phyloP scores from a whole-genome alignment of 352 stramenopile genomes.

The Pythium monospermum region DNA sequence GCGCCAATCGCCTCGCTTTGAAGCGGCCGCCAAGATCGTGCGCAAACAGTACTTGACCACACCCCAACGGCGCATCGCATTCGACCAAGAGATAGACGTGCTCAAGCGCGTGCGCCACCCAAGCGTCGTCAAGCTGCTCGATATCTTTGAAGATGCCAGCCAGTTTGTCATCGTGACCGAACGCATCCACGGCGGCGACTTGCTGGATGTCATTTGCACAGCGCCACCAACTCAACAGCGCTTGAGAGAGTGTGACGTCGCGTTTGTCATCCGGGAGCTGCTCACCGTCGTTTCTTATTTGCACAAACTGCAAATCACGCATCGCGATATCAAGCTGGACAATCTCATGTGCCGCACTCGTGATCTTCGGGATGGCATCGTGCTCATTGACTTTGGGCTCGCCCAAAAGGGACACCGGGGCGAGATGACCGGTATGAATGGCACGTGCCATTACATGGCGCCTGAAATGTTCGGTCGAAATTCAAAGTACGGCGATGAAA shows the following conservation, averaged over 20 bases:
- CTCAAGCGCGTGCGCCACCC: constrained; percentile 55
- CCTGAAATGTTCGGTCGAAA: constrained; percentile 75
- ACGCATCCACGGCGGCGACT: constrained; percentile 48
- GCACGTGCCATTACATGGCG: constrained; percentile 81
- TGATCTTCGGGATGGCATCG: constrained; percentile 38
- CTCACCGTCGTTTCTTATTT: constrained; percentile 63
- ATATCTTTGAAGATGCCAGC: constrained; percentile 65
- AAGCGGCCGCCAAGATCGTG: constrained; percentile 72
- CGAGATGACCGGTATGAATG: constrained; percentile 73
- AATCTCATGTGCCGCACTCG: constrained; percentile 69
- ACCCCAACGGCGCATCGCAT: constrained; percentile 53
- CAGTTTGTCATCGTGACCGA: constrained; percentile 71
- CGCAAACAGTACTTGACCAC: constrained; percentile 65
- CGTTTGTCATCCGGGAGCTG: constrained; percentile 57
- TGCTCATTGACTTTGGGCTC: constrained; percentile 82
- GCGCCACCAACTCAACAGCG: constrained; percentile 9
- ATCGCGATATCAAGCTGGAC: constrained; percentile 82
- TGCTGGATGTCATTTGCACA: constrained; percentile 49
- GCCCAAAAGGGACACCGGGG: constrained; percentile 46
- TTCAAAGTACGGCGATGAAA: constrained; percentile 46
- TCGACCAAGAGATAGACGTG: constrained; percentile 57
- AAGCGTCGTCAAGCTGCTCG: constrained; percentile 45
- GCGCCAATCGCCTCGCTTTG: constrained; percentile 27
- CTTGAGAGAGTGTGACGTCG: constrained; percentile 61
- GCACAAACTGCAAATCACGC: constrained; percentile 67